phyloP scores from a whole-genome alignment of 331 rosid genomes.

The Arachis monticola region DNA sequence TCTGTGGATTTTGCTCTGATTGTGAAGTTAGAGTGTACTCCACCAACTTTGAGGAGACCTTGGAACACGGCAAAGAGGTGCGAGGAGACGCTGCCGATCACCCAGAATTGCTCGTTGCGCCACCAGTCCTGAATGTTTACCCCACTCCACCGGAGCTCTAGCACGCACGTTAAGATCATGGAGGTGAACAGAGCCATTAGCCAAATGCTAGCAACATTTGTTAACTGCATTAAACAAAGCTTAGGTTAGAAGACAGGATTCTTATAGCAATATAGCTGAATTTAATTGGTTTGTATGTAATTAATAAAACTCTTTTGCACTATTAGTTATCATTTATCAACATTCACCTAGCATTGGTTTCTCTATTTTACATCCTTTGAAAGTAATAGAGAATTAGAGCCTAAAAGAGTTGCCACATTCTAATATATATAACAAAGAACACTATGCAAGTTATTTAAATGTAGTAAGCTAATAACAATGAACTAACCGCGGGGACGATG shows the following conservation, averaged over 20 bases:
- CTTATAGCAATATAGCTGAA: conserved; percentile 17
- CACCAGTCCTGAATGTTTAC: conserved; percentile 92
- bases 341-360: not conserved
- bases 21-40: conserved; percentile 60
- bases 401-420: not conserved
- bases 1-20: conserved; percentile 72
- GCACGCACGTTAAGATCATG: conserved; percentile 71
- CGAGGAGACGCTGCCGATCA: conserved; percentile 92
- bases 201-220: conserved; percentile 81
- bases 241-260: conserved; percentile 36
- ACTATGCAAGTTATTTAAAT: conserved; percentile 14
- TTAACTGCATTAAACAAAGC: conserved; percentile 58
- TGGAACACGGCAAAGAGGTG: conserved; percentile 88
- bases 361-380: not conserved
- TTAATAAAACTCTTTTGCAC: not conserved
- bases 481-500: conserved; percentile 91
- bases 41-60: conserved; percentile 87
- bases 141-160: conserved; percentile 92
- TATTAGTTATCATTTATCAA: not conserved
- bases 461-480: not conserved
- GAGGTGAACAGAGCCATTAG: conserved; percentile 78
- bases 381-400: not conserved
- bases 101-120: conserved; percentile 96
- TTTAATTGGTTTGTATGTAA: not conserved
- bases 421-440: too few relatives aligned